phyloP scores from a whole-genome alignment of 352 stramenopile species.

The Globisporangium orthogonon region DNA sequence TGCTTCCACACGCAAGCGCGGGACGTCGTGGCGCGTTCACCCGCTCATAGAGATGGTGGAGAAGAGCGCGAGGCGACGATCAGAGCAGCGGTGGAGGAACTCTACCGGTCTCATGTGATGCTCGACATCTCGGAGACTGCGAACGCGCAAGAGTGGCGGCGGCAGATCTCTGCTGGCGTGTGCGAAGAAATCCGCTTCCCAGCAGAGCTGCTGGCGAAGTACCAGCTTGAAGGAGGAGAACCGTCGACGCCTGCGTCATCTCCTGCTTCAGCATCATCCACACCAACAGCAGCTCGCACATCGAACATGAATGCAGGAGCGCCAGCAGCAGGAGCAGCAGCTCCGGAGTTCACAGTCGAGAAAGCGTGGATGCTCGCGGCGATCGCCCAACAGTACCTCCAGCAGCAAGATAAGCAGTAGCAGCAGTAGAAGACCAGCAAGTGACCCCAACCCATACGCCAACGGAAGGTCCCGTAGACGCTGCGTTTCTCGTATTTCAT shows the following conservation, averaged over 20 bases:
- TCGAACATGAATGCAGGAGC: neutral
- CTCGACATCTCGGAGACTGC: constrained; percentile 6
- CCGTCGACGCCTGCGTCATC: neutral
- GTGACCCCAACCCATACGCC: too few species aligned
- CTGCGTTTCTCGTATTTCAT: too few species aligned
- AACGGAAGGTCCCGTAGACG: too few species aligned
- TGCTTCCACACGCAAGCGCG: constrained; percentile 33
- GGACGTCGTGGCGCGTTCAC: constrained; percentile 8
- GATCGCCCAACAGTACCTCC: constrained; percentile 29
- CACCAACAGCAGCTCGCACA: neutral
- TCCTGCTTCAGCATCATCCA: neutral
- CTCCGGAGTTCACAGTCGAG: constrained; percentile 14
- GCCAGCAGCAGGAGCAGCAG: neutral
- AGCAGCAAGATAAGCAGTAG: neutral
- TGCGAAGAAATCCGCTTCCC: constrained; percentile 29
- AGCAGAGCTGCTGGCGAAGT: constrained; percentile 8
- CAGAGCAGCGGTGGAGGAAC: constrained; percentile 4
- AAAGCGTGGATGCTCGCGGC: constrained; percentile 36
- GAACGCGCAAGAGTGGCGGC: constrained; percentile 13
- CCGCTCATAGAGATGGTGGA: neutral
- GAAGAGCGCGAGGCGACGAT: neutral
- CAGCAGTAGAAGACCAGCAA: neutral
- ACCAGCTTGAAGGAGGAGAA: constrained; percentile 1
- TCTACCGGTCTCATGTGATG: constrained; percentile 25
- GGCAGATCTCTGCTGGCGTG: constrained; percentile 19